Evolutionary conservation across 2,329 filamentous ascomycete genomes (phyloP), one percentile per base, ranked within the genome.

Genomic region (Pseudopithomyces maydicus): DNA sequence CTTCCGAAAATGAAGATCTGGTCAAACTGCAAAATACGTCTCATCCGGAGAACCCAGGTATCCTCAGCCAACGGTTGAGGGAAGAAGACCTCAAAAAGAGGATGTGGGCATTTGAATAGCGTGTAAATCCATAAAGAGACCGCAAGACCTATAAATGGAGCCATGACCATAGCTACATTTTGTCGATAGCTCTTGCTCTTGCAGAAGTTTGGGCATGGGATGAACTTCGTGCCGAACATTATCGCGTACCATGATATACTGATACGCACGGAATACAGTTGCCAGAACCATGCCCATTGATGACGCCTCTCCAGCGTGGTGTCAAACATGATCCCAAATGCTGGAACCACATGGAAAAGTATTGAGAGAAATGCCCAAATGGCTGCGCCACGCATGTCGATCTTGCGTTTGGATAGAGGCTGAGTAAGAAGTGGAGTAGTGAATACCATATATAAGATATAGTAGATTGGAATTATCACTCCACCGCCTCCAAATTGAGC

Each of bases 261-360:
- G 3, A 63, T 55, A 7, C 61, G 52, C 6, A 59, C 51, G 4
- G 54, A 45, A 32, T 56, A 63, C 1, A 63, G 50, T 43, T 63
- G 61, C 61, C 61, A 63, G 14, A 57, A 47, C 61, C 61, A 63
- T 1, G 56, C 56, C 61, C 61, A 63, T 35, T 54, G 61, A 44
- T 63, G 61, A 10, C 58, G 48, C 1, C 20, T 32, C 35, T 61
- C 52, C 7, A 57, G 39, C 2, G n/a, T 52, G 3, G 58, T 41
- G 8, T 57, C 46, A 23, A 54, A 38, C 46, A 59, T 56, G 20
- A 63, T 54, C 19, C 26, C 46, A 6, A 35, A 15, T 2, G 52
- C 17, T 4, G 58, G 58, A 6, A 56, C 4, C 12, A 43, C 52
- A 39, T 58, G 32, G 42, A 63, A 56, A 1, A 54, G 14, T 0